Percentiles rank a stretch among this genome's conserved stretches.
phyloP scores from a whole-genome alignment of 768 basidiomycete species.

The Lyophyllum atratum region DNA sequence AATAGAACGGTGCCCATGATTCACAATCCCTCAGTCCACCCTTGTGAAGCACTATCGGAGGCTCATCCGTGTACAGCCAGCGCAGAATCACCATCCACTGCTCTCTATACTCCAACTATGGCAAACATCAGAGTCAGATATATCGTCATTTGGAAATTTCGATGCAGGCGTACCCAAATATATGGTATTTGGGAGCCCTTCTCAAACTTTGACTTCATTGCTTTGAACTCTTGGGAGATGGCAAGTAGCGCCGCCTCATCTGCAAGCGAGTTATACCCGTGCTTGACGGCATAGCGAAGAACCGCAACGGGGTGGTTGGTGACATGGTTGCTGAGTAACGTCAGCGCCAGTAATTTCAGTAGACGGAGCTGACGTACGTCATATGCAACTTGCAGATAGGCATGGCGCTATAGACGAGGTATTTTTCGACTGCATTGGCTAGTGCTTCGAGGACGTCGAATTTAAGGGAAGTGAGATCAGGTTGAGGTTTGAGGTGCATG shows the following conservation, averaged over 20 bases:
- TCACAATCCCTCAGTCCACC: conserved; percentile 2
- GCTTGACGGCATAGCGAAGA: conserved; percentile 7
- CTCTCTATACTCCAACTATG: conserved; percentile 8
- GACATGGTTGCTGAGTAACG: background rate
- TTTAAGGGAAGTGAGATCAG: background rate
- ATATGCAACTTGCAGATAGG: conserved; percentile 10
- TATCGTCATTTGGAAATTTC: no score
- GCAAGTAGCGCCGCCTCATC: conserved; percentile 3
- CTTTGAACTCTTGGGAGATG: background rate
- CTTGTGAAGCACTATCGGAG: conserved; percentile 1
- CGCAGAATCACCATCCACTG: conserved; percentile 2
- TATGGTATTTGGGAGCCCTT: background rate
- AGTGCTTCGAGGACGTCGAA: conserved; percentile 2
- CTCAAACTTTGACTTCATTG: conserved; percentile 2
- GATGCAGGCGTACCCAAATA: background rate
- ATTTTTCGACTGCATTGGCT: conserved; percentile 12
- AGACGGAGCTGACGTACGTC: background rate
- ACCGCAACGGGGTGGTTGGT: background rate
- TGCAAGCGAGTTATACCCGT: conserved; percentile 4
- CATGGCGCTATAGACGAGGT: conserved; percentile 4
- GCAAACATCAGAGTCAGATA: background rate
- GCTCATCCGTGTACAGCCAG: background rate
- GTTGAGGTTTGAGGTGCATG: conserved; percentile 13
- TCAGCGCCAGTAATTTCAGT: background rate
- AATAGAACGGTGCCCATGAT: conserved; percentile 5